A percentile compares a stretch with the other conserved stretches of the same genome.
These are phyloP conservation scores for Durotheca rogersii DNA, from an alignment of 495 filamentous ascomycete species.

Conservation along the genomic window DNA sequence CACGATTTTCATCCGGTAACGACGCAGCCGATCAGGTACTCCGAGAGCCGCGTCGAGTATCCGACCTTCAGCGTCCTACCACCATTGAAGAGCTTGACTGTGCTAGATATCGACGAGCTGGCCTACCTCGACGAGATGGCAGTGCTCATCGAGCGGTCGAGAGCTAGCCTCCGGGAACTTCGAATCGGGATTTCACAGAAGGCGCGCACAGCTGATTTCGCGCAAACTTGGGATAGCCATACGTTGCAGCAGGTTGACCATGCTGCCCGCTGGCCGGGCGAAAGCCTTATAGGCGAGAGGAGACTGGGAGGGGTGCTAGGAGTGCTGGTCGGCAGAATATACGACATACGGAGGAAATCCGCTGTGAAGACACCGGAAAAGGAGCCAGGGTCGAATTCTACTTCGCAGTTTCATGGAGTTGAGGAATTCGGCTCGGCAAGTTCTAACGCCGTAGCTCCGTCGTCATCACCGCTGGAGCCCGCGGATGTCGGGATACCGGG, in stretches of 20 bases:
- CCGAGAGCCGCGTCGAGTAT: slow-evolving; percentile 63
- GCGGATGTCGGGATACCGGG: neutral
- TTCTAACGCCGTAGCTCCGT: neutral
- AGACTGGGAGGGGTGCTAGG: slow-evolving; percentile 71
- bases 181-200: slow-evolving; percentile 73
- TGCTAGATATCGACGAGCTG: slow-evolving; percentile 86
- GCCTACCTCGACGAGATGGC: slow-evolving; percentile 89
- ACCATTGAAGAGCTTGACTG: slow-evolving; percentile 74
- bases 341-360: slow-evolving; percentile 52
- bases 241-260: slow-evolving; percentile 61
- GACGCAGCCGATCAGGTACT: slow-evolving; percentile 37
- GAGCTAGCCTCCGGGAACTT: slow-evolving; percentile 67
- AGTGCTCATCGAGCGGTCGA: slow-evolving; percentile 73
- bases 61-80: slow-evolving; percentile 85
- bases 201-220: slow-evolving; percentile 57
- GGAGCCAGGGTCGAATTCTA: slow-evolving; percentile 3
- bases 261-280: slow-evolving; percentile 50
- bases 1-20: slow-evolving; percentile 29
- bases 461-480: neutral
- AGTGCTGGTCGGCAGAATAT: slow-evolving; percentile 65
- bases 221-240: slow-evolving; percentile 60
- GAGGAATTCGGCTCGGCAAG: slow-evolving; percentile 16
- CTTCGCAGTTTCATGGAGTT: slow-evolving; percentile 13
- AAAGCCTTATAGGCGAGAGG: slow-evolving; percentile 47
- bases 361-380: slow-evolving; percentile 8